Conservation (phyloP, 257 asterid species). For the Solanum tacnaense region DNA sequence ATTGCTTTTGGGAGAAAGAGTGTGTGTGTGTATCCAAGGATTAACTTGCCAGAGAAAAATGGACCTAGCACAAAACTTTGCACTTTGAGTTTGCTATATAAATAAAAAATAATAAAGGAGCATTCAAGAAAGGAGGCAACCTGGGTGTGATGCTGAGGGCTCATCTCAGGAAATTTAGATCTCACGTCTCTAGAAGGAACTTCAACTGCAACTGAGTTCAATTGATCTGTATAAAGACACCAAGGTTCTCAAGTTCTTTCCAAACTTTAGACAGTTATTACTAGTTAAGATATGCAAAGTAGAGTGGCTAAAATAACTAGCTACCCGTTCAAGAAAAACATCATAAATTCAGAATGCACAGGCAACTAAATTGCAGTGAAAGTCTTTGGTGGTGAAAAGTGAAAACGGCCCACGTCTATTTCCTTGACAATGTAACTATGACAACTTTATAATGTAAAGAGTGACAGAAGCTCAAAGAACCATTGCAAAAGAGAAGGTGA, state of each 20-base stretch:
- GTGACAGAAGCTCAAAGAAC: not conserved
- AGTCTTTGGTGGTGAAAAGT: not conserved
- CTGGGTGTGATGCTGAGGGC: constrained; percentile 30
- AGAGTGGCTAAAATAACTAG: not conserved
- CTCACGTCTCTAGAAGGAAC: constrained; percentile 17
- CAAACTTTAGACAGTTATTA: not conserved
- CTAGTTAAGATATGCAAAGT: not conserved
- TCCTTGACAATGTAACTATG: not conserved
- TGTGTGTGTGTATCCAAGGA: not conserved
- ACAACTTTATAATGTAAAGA: not conserved
- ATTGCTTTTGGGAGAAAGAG: not conserved
- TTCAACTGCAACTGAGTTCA: constrained; percentile 17
- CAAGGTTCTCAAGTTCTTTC: not conserved
- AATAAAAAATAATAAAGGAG: constrained; percentile 5
- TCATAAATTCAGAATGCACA: not conserved
- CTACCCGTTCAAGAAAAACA: not conserved
- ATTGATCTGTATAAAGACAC: constrained; percentile 18
- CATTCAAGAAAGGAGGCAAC: constrained; percentile 24
- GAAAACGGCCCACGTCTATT: not conserved
- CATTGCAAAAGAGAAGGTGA: not conserved
- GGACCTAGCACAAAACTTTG: not conserved
- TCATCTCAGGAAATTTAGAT: constrained; percentile 12
- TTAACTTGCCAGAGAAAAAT: not conserved
- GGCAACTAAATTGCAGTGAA: not conserved
- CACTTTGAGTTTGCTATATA: not conserved